A percentile compares a stretch with the other conserved stretches of the same genome.
Evolutionary conservation across 2,329 filamentous ascomycete species (phyloP).

Genomic region (Diplodia sapinea): DNA sequence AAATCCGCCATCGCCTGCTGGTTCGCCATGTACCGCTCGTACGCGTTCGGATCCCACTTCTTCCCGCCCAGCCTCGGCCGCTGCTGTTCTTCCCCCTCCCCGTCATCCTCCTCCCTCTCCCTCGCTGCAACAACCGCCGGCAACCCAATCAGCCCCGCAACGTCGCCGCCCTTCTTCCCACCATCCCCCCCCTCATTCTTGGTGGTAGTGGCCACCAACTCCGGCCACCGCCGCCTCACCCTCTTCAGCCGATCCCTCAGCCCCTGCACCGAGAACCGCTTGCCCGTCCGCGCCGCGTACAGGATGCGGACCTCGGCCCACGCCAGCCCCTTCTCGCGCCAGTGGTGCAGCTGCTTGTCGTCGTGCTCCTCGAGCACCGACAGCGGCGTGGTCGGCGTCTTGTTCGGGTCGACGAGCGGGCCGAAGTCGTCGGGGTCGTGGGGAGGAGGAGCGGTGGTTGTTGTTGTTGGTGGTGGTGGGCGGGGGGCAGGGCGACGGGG

Average conservation of each 20-base stretch:
- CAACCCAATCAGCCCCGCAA: background rate
- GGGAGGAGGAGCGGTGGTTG: background rate
- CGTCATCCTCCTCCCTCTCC: background rate
- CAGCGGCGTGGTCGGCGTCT: background rate
- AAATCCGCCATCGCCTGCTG: background rate
- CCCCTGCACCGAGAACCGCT: background rate
- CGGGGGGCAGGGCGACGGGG: too few relatives aligned
- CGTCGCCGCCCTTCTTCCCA: background rate
- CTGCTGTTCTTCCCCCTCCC: background rate
- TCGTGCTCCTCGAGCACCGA: conserved; percentile 2
- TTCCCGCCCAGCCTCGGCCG: background rate
- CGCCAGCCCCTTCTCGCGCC: conserved; percentile 10
- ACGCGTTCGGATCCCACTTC: background rate
- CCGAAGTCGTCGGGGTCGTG: conserved; percentile 2
- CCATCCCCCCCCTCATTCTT: background rate
- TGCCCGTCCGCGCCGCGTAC: background rate
- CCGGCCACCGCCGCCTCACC: background rate
- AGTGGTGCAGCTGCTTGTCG: conserved; percentile 2
- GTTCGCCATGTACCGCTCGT: conserved; percentile 5
- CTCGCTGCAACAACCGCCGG: background rate
- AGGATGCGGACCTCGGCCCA: background rate
- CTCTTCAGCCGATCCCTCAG: conserved; percentile 1
- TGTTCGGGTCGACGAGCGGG: background rate
- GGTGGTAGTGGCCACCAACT: background rate
- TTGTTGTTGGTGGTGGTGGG: too few relatives aligned